Conservation (phyloP, 148 eudicot species). For the Spergularia bocconei region DNA sequence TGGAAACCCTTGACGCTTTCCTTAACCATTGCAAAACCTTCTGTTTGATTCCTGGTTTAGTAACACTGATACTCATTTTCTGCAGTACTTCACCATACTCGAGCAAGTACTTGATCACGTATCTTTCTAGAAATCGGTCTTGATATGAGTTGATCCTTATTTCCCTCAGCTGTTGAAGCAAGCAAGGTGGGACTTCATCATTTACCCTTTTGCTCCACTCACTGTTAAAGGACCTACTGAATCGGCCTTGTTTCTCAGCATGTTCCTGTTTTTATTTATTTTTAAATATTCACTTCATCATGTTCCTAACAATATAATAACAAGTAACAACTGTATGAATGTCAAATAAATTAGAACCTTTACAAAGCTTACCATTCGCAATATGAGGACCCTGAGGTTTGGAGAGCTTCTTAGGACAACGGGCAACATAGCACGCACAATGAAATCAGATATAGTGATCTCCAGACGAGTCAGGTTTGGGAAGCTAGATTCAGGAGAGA, state of each 20-base stretch:
- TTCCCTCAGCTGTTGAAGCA: slow-evolving; percentile 1
- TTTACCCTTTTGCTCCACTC: background rate
- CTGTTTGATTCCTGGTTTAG: background rate
- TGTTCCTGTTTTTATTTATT: slow-evolving; percentile 8
- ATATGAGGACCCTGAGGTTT: background rate
- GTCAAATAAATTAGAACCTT: background rate
- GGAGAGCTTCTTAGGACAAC: slow-evolving; percentile 7
- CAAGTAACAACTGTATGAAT: background rate
- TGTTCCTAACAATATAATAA: too few species aligned
- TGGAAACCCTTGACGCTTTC: background rate
- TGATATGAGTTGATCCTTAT: background rate
- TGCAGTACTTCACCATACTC: background rate
- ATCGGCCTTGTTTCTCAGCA: background rate
- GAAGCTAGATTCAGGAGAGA: slow-evolving; percentile 11
- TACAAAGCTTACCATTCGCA: slow-evolving; percentile 5
- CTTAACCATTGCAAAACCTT: background rate
- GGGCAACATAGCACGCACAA: slow-evolving; percentile 6
- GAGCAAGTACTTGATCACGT: slow-evolving; percentile 10
- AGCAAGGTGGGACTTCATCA: background rate
- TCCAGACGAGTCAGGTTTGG: slow-evolving; percentile 11
- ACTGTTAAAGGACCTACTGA: slow-evolving; percentile 2
- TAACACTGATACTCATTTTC: background rate
- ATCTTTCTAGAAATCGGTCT: background rate
- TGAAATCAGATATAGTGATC: slow-evolving; percentile 10
- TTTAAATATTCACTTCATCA: background rate